These are phyloP conservation scores for Fagopyrum esculentum DNA, from an alignment of 148 eudicot species.

Conservation along the genomic window DNA sequence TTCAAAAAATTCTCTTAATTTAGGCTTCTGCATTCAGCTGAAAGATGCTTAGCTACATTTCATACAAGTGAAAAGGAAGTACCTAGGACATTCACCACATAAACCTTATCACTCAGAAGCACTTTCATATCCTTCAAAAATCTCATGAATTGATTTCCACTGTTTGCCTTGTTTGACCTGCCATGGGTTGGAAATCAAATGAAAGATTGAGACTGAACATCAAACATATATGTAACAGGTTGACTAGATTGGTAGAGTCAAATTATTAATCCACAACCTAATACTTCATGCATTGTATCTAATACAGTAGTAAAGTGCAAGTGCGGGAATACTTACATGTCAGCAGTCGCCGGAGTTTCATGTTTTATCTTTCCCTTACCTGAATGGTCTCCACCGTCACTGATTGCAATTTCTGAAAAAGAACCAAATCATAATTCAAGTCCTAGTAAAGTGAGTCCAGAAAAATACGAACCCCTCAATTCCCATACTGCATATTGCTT, in stretches of 20 bases:
- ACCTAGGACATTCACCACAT: slow-evolving; percentile 83
- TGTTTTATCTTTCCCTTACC: slow-evolving; percentile 23
- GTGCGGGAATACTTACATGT: slow-evolving; percentile 30
- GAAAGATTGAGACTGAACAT: neutral
- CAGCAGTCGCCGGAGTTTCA: slow-evolving; percentile 31
- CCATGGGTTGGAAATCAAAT: slow-evolving; percentile 19
- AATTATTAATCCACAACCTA: neutral
- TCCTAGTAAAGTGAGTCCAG: neutral
- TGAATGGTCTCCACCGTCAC: slow-evolving; percentile 25
- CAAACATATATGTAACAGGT: neutral
- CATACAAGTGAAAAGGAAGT: slow-evolving; percentile 21
- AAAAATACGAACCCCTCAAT: neutral
- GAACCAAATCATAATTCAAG: neutral
- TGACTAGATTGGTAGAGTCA: neutral
- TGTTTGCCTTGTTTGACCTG: slow-evolving; percentile 27
- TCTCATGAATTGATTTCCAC: slow-evolving; percentile 30
- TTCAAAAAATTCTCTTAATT: neutral
- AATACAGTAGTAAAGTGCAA: neutral
- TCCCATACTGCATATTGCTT: neutral
- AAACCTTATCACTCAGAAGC: slow-evolving; percentile 61
- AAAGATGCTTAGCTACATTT: neutral
- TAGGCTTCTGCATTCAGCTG: neutral
- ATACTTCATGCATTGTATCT: neutral
- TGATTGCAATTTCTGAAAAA: slow-evolving; percentile 23
- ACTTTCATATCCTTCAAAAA: slow-evolving; percentile 61